Percentiles rank a stretch among this genome's conserved stretches.
phyloP scores from a whole-genome alignment of 2,329 filamentous ascomycete species.

The Leptographium lundbergii region DNA sequence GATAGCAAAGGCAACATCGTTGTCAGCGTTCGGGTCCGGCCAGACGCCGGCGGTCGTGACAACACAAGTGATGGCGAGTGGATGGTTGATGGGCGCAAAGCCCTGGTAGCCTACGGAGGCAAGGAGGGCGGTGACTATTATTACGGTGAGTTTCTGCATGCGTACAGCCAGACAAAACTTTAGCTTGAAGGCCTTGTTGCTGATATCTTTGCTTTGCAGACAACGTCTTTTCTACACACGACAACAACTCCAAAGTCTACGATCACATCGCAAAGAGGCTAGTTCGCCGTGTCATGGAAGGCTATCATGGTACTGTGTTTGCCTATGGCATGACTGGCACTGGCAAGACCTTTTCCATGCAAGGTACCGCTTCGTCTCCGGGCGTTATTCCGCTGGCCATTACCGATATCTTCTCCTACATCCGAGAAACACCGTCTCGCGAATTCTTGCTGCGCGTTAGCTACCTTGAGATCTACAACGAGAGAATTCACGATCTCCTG shows the following conservation, averaged over 20 bases:
- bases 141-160: constrained; percentile 56
- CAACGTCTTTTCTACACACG: constrained; percentile 89
- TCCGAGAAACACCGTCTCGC: constrained; percentile 85
- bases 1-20: constrained; percentile 86
- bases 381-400: constrained; percentile 96
- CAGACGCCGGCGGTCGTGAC: constrained; percentile 57
- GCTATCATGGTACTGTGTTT: constrained; percentile 96
- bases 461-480: constrained; percentile 98
- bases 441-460: constrained; percentile 93
- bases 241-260: constrained; percentile 91
- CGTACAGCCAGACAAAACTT: not conserved
- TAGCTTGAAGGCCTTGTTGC: constrained; percentile 6
- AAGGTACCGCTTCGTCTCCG: constrained; percentile 87
- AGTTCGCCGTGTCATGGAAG: constrained; percentile 95
- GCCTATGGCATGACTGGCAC: constrained; percentile 99
- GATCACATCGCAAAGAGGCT: constrained; percentile 88
- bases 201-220: constrained; percentile 37
- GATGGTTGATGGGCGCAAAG: constrained; percentile 77
- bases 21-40: constrained; percentile 87
- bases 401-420: constrained; percentile 98
- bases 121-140: constrained; percentile 86
- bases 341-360: constrained; percentile 99
- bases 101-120: constrained; percentile 71
- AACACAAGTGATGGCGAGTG: constrained; percentile 66
- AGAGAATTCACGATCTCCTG: constrained; percentile 88